Percentiles rank a stretch among this genome's conserved stretches.
Evolutionary conservation across 23 red algal genomes (phyloP).

Genomic region (Gracilaria domingensis): DNA sequence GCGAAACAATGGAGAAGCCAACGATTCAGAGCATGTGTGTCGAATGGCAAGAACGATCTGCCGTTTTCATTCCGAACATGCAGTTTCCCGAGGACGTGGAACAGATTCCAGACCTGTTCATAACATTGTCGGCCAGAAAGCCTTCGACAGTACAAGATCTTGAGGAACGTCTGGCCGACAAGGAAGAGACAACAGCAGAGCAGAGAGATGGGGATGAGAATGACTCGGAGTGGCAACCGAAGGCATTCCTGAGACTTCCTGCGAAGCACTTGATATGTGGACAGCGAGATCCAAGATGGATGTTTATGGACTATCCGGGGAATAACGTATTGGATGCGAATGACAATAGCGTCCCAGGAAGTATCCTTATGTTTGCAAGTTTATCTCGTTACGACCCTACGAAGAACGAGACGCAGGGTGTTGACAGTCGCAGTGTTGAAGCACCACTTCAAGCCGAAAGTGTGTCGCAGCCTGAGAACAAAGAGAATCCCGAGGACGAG

Average conservation of each 20-base stretch:
- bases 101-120: slow-evolving; percentile 87
- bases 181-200: background rate
- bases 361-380: slow-evolving; percentile 56
- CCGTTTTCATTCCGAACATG: slow-evolving; percentile 75
- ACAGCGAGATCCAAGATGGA: slow-evolving; percentile 77
- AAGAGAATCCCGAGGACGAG: slow-evolving; percentile 20
- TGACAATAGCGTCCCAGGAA: slow-evolving; percentile 80
- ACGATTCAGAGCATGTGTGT: slow-evolving; percentile 65
- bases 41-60: slow-evolving; percentile 68
- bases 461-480: background rate
- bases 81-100: slow-evolving; percentile 88
- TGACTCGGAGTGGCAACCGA: slow-evolving; percentile 50
- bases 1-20: slow-evolving; percentile 63
- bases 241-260: slow-evolving; percentile 76
- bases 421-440: background rate
- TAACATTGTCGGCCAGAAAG: slow-evolving; percentile 74
- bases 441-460: background rate
- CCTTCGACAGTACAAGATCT: slow-evolving; percentile 65
- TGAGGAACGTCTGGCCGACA: slow-evolving; percentile 52
- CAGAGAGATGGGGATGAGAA: slow-evolving; percentile 32
- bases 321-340: slow-evolving; percentile 68
- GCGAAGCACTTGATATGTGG: slow-evolving; percentile 74
- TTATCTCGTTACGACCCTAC: slow-evolving; percentile 72
- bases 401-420: background rate
- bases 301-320: slow-evolving; percentile 90